Evolutionary conservation across 768 basidiomycete genomes (phyloP).

Genomic region (Myochromella boudieri): DNA sequence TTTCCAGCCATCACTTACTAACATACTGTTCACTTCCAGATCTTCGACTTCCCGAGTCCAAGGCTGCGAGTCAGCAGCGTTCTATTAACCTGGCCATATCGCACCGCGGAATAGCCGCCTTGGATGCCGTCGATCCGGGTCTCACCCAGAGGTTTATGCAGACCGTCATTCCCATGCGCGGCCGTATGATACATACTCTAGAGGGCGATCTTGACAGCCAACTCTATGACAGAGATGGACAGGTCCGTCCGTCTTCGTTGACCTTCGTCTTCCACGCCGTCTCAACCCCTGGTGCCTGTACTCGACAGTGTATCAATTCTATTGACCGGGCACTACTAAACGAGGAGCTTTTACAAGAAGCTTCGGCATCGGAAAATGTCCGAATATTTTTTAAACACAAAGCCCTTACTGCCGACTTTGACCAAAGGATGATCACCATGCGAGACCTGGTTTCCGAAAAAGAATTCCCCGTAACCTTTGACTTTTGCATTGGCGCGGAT

Average conservation of each 20-base stretch:
- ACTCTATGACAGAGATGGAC: constrained; percentile 83
- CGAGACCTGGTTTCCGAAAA: constrained; percentile 42
- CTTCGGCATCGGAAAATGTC: constrained; percentile 60
- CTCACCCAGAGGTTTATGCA: constrained; percentile 70
- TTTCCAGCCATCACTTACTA: background rate
- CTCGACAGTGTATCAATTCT: constrained; percentile 84
- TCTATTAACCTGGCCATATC: constrained; percentile 98
- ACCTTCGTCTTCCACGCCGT: constrained; percentile 9
- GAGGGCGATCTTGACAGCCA: constrained; percentile 79
- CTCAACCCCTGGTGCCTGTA: constrained; percentile 22
- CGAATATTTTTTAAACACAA: constrained; percentile 80
- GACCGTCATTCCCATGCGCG: constrained; percentile 89
- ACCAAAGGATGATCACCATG: constrained; percentile 54
- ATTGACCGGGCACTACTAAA: constrained; percentile 89
- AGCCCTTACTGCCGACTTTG: constrained; percentile 75
- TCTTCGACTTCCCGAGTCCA: constrained; percentile 71
- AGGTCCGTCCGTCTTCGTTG: constrained; percentile 46
- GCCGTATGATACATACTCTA: constrained; percentile 89
- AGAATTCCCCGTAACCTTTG: constrained; percentile 54
- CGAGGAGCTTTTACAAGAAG: constrained; percentile 78
- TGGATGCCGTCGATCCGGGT: constrained; percentile 75
- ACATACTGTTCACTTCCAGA: constrained; percentile 40
- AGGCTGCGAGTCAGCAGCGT: constrained; percentile 65
- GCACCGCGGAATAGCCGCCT: constrained; percentile 86
- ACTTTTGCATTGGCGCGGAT: constrained; percentile 89